phyloP scores from a whole-genome alignment of 1,139 yeast species.

The Arxiozyma bovina region DNA sequence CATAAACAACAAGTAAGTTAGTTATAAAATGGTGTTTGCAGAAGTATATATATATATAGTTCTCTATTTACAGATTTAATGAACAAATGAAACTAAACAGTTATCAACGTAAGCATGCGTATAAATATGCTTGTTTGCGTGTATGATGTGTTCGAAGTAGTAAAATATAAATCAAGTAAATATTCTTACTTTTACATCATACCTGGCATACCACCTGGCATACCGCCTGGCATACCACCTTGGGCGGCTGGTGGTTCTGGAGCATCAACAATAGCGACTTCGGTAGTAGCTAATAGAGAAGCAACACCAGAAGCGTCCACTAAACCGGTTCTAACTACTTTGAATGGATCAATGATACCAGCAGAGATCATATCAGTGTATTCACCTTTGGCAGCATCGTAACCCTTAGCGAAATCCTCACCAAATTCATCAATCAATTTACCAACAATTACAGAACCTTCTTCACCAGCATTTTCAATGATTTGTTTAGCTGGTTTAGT shows the following conservation, averaged over 20 bases:
- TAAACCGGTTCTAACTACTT: slow-evolving; percentile 95
- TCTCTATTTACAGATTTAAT: slow-evolving; percentile 3
- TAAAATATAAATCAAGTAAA: not conserved
- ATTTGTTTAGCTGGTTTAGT: slow-evolving; percentile 95
- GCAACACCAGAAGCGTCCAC: slow-evolving; percentile 99
- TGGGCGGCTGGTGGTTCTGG: slow-evolving; percentile 80
- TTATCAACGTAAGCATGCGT: not conserved
- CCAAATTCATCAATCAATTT: slow-evolving; percentile 79
- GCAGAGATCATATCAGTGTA: slow-evolving; percentile 94
- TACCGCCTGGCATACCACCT: slow-evolving; percentile 49
- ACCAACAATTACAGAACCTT: slow-evolving; percentile 95
- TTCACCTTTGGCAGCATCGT: slow-evolving; percentile 88
- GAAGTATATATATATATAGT: not conserved
- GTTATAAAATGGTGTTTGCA: not conserved
- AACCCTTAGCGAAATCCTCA: slow-evolving; percentile 82
- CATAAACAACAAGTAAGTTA: not conserved
- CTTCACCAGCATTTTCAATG: slow-evolving; percentile 98
- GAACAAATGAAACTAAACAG: not conserved
- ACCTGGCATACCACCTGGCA: slow-evolving; percentile 48
- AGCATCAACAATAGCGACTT: slow-evolving; percentile 96
- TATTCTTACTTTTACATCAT: slow-evolving; percentile 20
- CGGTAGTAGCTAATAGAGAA: slow-evolving; percentile 94
- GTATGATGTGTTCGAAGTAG: not conserved
- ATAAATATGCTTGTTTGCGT: not conserved
- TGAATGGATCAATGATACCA: slow-evolving; percentile 98